Evolutionary conservation across 768 basidiomycete species (phyloP).

Genomic region (Termitomyces sp.): DNA sequence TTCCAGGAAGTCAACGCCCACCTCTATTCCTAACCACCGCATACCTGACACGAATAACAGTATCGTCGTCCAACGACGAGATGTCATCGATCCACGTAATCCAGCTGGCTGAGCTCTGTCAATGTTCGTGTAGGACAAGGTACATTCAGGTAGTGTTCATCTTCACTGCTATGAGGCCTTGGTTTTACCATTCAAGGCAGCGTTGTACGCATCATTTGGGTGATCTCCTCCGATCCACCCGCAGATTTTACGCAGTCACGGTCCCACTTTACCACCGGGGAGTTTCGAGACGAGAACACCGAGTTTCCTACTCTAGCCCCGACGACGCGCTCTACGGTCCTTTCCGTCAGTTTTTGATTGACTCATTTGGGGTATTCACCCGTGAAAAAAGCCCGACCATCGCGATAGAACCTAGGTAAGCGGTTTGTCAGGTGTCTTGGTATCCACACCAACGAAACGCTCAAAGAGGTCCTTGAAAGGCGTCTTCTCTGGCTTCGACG

Average conservation of each 20-base stretch:
- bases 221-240: conserved; percentile 54
- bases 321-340: conserved; percentile 41
- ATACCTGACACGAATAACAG: conserved; percentile 47
- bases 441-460: conserved; percentile 55
- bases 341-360: background rate
- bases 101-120: conserved; percentile 13
- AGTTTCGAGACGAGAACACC: conserved; percentile 62
- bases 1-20: conserved; percentile 46
- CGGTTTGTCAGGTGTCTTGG: conserved; percentile 71
- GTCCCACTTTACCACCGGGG: conserved; percentile 64
- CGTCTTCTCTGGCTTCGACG: conserved; percentile 76
- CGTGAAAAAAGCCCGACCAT: no score
- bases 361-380: conserved; percentile 26
- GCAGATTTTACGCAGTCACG: conserved; percentile 52
- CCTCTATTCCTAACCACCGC: conserved; percentile 51
- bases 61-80: conserved; percentile 37
- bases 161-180: conserved; percentile 68
- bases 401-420: conserved; percentile 66
- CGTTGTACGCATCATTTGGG: conserved; percentile 47
- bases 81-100: conserved; percentile 62
- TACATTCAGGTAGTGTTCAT: conserved; percentile 59
- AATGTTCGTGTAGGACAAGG: background rate
- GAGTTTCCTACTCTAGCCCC: conserved; percentile 66
- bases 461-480: conserved; percentile 50
- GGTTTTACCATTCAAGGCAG: conserved; percentile 47